A percentile compares a stretch with the other conserved stretches of the same genome.
Evolutionary conservation across 805 yeast genomes (phyloP).

Genomic region (Blastobotrys mokoenaii): DNA sequence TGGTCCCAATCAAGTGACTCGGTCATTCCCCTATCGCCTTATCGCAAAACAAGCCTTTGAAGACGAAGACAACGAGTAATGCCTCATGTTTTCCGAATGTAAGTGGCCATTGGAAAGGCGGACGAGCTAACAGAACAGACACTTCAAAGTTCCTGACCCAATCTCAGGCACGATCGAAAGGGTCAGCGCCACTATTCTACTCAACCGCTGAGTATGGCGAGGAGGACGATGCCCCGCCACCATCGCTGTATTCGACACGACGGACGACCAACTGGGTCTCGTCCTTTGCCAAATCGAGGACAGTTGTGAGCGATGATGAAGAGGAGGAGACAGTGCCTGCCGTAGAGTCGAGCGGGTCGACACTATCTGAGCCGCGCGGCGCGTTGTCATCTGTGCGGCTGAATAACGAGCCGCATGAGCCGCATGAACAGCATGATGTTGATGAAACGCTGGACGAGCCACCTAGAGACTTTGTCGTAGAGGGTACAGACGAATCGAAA

Average conservation of each 20-base stretch:
- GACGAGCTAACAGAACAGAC: conserved; percentile 14
- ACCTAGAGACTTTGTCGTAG: conserved; percentile 26
- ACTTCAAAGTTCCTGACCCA: conserved; percentile 30
- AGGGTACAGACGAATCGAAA: conserved; percentile 4
- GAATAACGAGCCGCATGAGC: not conserved
- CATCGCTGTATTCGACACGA: conserved; percentile 3
- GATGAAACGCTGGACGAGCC: conserved; percentile 15
- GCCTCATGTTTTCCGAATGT: conserved; percentile 22
- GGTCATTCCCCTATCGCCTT: not conserved
- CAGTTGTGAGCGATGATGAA: conserved; percentile 5
- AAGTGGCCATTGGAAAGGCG: not conserved
- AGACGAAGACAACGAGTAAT: not conserved
- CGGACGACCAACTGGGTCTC: conserved; percentile 3
- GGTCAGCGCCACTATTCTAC: conserved; percentile 24
- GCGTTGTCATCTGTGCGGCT: not conserved
- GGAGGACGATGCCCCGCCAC: conserved; percentile 7
- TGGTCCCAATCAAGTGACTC: too few relatives aligned
- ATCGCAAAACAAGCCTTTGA: not conserved
- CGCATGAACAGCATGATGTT: not conserved
- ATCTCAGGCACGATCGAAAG: conserved; percentile 23
- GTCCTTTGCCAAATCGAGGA: conserved; percentile 1
- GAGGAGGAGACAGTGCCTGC: conserved; percentile 8
- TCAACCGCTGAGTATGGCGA: conserved; percentile 15
- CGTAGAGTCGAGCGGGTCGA: not conserved
- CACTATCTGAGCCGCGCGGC: not conserved